Base-by-base conservation (phyloP, 2,329 filamentous ascomycete species). In the Cercospora zeina region DNA sequence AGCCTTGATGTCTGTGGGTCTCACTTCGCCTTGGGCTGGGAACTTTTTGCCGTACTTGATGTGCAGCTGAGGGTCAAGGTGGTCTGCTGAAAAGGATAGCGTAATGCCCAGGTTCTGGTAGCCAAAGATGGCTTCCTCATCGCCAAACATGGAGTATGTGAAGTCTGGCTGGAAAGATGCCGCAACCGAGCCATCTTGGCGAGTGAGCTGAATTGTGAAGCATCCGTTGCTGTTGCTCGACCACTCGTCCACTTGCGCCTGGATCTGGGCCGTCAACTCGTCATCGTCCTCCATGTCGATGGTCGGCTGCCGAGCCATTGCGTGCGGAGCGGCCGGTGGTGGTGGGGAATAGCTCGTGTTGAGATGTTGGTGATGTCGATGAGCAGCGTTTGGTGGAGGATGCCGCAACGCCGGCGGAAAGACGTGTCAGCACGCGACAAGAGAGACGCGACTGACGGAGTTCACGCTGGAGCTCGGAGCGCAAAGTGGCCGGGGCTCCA, bases 121-220 rank as follows among this genome's bases (percentile, higher is more conserved):
- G 37, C 93, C 93, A 70, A 96, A 93, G 67, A 97, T 93, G 31
- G 83, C 85, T 76, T 99, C 92, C 8, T 95, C 88, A n/a, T 97
- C 89, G 71, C 91, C 91, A 69, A 97, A 97, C 66, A 99, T 89
- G 1, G 91, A 81, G 76, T 97, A 96, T 16, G 93, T 97, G 75
- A 93, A 96, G 72, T 85, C 85, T 0, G 95, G 96, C 64, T 90
- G 83, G 76, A 99, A 97, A 4, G 68, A 55, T 8, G 63, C 59
- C 11, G 61, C 59, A 37, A 80, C 80, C 7, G 77, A 76, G 16
- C 79, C 75, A 5, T 79, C 76, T 10, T 83, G 80, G 42, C 79
- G 78, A 16, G 85, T 77, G 36, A 90, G 80, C 57, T 83, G 85
- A 70, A 91, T 81, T 58, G 78, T 80, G 69, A 89, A 74, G 61